These are phyloP conservation scores for Aotearoamyces nothofagi DNA, from an alignment of 2,329 filamentous ascomycete species.

Conservation along the genomic window DNA sequence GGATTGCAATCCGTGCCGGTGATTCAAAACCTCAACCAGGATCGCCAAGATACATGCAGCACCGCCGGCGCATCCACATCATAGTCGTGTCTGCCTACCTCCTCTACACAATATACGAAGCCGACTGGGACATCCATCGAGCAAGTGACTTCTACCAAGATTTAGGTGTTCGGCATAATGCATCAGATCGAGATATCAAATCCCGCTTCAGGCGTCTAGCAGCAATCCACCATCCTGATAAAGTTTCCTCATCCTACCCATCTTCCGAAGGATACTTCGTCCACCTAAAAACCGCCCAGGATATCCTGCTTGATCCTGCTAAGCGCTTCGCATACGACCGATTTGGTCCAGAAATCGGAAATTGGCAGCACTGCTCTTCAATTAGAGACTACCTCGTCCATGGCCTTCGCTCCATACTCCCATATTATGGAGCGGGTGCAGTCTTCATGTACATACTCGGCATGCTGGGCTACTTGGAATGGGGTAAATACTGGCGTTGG, in stretches of 20 bases:
- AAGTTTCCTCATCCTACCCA: constrained; percentile 25
- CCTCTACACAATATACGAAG: constrained; percentile 82
- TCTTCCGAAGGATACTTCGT: constrained; percentile 48
- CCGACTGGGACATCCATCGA: constrained; percentile 63
- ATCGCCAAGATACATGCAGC: constrained; percentile 49
- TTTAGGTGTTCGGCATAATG: constrained; percentile 53
- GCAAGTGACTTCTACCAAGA: constrained; percentile 66
- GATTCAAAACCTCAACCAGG: constrained; percentile 62
- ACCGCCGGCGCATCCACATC: constrained; percentile 73
- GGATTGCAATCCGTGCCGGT: constrained; percentile 77
- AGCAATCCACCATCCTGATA: constrained; percentile 70
- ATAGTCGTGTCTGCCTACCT: constrained; percentile 74
- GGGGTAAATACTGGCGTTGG: constrained; percentile 53
- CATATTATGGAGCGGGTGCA: constrained; percentile 45
- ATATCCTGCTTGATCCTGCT: constrained; percentile 63
- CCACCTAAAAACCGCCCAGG: constrained; percentile 67
- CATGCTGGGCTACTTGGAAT: constrained; percentile 51
- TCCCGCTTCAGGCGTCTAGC: constrained; percentile 68
- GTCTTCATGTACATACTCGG: constrained; percentile 44
- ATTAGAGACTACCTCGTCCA: constrained; percentile 57
- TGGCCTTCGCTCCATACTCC: constrained; percentile 44
- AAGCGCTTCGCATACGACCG: constrained; percentile 80
- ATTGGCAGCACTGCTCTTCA: constrained; percentile 51
- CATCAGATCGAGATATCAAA: constrained; percentile 65
- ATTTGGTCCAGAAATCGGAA: constrained; percentile 59